Base-by-base conservation (phyloP, 352 stramenopile genomes). In the Pythium pyrilobum region DNA sequence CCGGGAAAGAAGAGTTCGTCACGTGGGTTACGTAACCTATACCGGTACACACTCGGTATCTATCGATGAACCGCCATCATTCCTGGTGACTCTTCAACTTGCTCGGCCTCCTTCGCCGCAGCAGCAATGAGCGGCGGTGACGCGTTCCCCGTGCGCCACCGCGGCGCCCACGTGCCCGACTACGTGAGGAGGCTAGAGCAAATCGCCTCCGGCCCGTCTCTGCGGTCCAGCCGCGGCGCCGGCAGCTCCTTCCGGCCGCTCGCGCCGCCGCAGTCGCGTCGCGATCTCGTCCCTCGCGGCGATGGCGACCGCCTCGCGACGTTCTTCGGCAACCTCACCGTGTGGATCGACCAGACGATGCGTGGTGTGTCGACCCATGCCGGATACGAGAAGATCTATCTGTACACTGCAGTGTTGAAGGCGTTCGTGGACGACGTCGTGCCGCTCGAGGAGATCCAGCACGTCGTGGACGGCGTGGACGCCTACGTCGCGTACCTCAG, bases 251-350 rank as follows among this genome's bases (percentile, higher is more conserved):
- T 64, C 43, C 56, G 41, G 7, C 46, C 56, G 34, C 56, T 57
- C 5, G 47, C 27, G n/a, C 32, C 50, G n/a, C 55, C 55, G 10
- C 33, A 52, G 13, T 34, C 37, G 4, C 31, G 24, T 11, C 28
- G 24, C 21, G 47, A 64, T 29, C 33, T 57, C 16, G 23, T 64
- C 20, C 18, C 39, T n/a, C 34, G 34, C 5, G 12, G 34, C 16
- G 37, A 43, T 43, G 37, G 25, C 5, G 12, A 9, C 8, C 52
- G 62, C 25, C 38, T 70, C 25, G 56, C 56, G 12, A 58, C 57
- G 12, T 59, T 67, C 16, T 76, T 81, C 24, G 51, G 42, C 12
- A 75, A 77, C 48, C 29, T 81, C 20, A 59, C 49, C 7, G 71
- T 72, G 16, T 81, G 71, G 71, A 59, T 77, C n/a, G 62, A 75